Conservation (phyloP, 2,329 filamentous ascomycete genomes). For the Nannizziopsis barbatae region DNA sequence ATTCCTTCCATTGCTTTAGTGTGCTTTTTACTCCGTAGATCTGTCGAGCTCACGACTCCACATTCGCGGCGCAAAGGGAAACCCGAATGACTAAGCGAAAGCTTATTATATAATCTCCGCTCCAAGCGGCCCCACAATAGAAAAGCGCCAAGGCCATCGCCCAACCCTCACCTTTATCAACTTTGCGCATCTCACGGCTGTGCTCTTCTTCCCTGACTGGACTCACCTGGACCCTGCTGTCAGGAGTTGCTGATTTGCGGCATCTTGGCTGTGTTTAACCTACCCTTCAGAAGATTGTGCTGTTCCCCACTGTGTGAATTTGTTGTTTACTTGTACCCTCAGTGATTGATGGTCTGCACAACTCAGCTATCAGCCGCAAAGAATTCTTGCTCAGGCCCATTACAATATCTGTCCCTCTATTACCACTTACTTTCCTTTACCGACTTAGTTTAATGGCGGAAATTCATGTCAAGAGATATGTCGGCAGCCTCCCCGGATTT, state of each 20-base stretch:
- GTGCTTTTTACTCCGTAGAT: not conserved
- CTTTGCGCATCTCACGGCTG: conserved; percentile 6
- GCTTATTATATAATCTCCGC: conserved; percentile 3
- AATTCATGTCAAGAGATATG: conserved; percentile 35
- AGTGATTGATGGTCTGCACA: not conserved
- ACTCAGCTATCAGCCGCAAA: conserved; percentile 2
- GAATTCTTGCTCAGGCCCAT: not conserved
- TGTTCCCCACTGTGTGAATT: not conserved
- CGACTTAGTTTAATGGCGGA: conserved; percentile 31
- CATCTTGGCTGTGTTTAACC: not conserved
- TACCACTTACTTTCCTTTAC: conserved; percentile 17
- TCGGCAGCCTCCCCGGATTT: conserved; percentile 34
- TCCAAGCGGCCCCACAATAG: conserved; percentile 1
- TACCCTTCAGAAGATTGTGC: not conserved
- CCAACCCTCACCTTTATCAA: conserved; percentile 7
- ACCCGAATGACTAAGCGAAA: conserved; percentile 4
- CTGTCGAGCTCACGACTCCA: not conserved
- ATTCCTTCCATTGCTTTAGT: too few species aligned
- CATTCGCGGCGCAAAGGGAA: not conserved
- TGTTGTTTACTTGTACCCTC: not conserved
- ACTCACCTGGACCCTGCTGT: not conserved
- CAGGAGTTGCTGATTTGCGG: not conserved
- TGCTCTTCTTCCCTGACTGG: conserved; percentile 1
- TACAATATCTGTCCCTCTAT: conserved; percentile 15
- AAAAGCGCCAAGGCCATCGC: conserved; percentile 1